Evolutionary conservation across 2,329 filamentous ascomycete genomes (phyloP), one percentile per base, ranked within the genome.

Genomic region (Fusarium pseudoanthophilum): DNA sequence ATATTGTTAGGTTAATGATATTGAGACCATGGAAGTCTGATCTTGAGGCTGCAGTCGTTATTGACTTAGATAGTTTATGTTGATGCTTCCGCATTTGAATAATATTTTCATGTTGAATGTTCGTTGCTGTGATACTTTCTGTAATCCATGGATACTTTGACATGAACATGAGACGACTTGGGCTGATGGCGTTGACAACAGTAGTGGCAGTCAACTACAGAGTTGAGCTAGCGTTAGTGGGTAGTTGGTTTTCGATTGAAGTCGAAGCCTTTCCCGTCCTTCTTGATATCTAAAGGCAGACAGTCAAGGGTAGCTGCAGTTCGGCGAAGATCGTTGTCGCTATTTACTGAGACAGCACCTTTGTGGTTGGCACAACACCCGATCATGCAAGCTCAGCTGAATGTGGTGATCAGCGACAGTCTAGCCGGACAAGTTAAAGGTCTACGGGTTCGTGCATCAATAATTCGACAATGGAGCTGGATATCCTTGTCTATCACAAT

Each of bases 51-150:
- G 60, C 60, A 46, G 59, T 52, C 71, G 53, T n/a, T 60, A 60
- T 34, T 51, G 40, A 45, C 51, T 46, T 77, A 62, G 76, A 76
- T 74, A 62, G 52, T 75, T 45, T 59, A 66, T 56, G 64, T 55
- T 66, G 58, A 72, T 63, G 67, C 53, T 65, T 64, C 30, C 42
- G 49, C 65, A 51, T 73, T 52, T 55, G 42, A 59, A 43, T 64
- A 59, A 70, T 65, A 14, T 34, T 37, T 37, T 53, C 30, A 48
- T 67, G n/a, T 49, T 48, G 13, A 21, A 32, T 28, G 26, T n/a
- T 36, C n/a, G 5, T 14, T 32, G 20, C 7, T 26, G n/a, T 48
- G 46, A 59, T 39, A 11, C 32, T 30, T 11, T 28, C 14, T 32
- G 24, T 24, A 21, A 26, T 36, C 21, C 24, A 39, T 15, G 18